Evolutionary conservation across 495 filamentous ascomycete species (phyloP), one percentile per base, ranked within the genome.

Genomic region (Bryoglossum gracile): DNA sequence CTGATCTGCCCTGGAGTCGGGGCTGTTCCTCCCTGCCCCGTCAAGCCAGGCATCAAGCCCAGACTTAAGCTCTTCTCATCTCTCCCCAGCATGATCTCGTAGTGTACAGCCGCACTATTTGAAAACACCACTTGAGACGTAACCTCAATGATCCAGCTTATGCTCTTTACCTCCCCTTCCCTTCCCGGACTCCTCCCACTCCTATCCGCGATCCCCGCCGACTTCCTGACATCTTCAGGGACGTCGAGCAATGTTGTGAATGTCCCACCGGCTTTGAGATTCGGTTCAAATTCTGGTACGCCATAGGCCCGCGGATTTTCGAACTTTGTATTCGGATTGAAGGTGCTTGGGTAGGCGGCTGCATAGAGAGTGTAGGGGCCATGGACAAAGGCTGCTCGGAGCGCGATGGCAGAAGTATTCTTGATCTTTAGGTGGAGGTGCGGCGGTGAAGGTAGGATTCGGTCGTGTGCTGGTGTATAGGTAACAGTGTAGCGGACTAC

Each of bases 381-480:
- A 65, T 94, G 92, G 33, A 98, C 79, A 61, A 95, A 98, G 30
- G 92, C 92, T 39, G 92, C 92, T 55, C 92, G 86, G 10, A 97
- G 71, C 3, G 92, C 82, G 48, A 91, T 85, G 11, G 89, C 82
- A 17, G 87, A 90, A n/a, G 84, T 87, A 58, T 98, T 98, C 58
- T 84, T 89, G 62, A 98, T 80, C 51, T 83, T 85, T 33, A 98
- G 78, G 63, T 89, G 76, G 24, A 98, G 76, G 49, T 79, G 67
- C 36, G 79, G 65, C 8, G 91, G 91, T 18, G 86, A 77, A 2
- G 92, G 94, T 5, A 90, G 78, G 55, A 95, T 89, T 47, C 83
- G 86, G 65, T 97, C 92, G 42, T 75, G 68, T 16, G 84, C 78
- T n/a, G 92, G 91, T 2, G 83, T 89, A 65, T 98, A 98, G 8